A percentile compares a stretch with the other conserved stretches of the same genome.
These are phyloP conservation scores for Penicillium crystallinum DNA, from an alignment of 495 filamentous ascomycete genomes.

Conservation along the genomic window DNA sequence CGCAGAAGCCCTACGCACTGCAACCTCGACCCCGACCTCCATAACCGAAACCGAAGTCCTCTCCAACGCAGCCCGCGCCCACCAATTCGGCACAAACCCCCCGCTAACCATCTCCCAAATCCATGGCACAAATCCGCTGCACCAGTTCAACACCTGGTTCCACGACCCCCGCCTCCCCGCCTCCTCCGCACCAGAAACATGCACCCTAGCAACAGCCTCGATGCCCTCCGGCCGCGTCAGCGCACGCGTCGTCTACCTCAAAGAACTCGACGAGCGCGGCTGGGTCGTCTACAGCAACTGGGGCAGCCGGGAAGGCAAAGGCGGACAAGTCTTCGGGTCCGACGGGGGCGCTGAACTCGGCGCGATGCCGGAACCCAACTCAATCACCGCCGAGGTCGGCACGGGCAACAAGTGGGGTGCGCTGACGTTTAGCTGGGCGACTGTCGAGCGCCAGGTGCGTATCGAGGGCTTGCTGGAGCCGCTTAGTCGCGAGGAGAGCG, in stretches of 20 bases:
- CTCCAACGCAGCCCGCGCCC: conserved; percentile 38
- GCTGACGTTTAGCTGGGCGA: conserved; percentile 51
- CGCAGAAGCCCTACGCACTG: conserved; percentile 24
- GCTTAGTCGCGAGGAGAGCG: conserved; percentile 65
- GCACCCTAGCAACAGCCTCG: conserved; percentile 81
- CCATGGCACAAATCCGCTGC: conserved; percentile 52
- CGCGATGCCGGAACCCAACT: conserved; percentile 26
- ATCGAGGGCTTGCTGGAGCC: conserved; percentile 73
- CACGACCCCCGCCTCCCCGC: conserved; percentile 54
- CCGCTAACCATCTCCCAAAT: conserved; percentile 39
- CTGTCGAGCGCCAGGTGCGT: conserved; percentile 76
- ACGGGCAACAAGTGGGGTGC: conserved; percentile 42
- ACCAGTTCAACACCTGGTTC: conserved; percentile 89
- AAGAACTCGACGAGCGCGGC: conserved; percentile 63
- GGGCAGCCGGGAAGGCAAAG: conserved; percentile 54
- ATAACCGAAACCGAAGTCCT: conserved; percentile 32
- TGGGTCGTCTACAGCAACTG: conserved; percentile 95
- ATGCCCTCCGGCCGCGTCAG: conserved; percentile 81
- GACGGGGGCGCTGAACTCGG: not conserved
- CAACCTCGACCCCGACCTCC: conserved; percentile 36
- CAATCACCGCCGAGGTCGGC: not conserved
- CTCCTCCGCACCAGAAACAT: conserved; percentile 61
- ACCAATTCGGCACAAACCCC: conserved; percentile 46
- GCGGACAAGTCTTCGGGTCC: conserved; percentile 38
- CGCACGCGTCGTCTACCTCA: conserved; percentile 84